Evolutionary conservation across 495 filamentous ascomycete genomes (phyloP).

Genomic region (Aspergillus mulundensis): DNA sequence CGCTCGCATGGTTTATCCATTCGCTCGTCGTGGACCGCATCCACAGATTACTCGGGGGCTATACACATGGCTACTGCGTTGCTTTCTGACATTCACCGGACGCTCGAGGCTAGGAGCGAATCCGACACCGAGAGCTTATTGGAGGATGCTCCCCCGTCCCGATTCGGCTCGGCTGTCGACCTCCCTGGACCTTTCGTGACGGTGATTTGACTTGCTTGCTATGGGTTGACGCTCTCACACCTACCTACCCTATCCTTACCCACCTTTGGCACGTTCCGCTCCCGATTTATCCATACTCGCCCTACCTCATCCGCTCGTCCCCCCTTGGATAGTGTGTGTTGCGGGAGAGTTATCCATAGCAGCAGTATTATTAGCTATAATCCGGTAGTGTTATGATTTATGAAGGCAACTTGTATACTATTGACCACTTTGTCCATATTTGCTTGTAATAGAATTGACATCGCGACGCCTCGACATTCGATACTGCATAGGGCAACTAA

Average conservation of each 20-base stretch:
- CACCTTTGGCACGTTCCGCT: neutral
- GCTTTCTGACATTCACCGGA: neutral
- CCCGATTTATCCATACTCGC: neutral
- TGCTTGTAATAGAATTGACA: neutral
- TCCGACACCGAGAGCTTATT: neutral
- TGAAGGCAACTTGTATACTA: constrained; percentile 17
- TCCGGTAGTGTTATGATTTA: constrained; percentile 24
- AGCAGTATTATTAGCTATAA: constrained; percentile 21
- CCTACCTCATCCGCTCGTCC: neutral
- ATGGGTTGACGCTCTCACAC: constrained; percentile 2
- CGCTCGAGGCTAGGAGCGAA: neutral
- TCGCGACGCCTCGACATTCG: neutral
- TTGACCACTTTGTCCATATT: constrained; percentile 9
- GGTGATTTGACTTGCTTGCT: constrained; percentile 9
- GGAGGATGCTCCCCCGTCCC: neutral
- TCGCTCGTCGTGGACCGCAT: constrained; percentile 4
- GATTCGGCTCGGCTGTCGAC: neutral
- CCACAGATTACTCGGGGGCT: neutral
- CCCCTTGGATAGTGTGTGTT: constrained; percentile 10
- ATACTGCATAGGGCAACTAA: neutral
- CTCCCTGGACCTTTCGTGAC: neutral
- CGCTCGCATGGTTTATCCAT: constrained; percentile 6
- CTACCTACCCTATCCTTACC: neutral
- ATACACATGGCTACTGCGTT: neutral
- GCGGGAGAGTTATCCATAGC: constrained; percentile 7